These are phyloP conservation scores for Wickerhamomyces strasburgensis DNA, from an alignment of 805 yeast genomes.

Conservation along the genomic window DNA sequence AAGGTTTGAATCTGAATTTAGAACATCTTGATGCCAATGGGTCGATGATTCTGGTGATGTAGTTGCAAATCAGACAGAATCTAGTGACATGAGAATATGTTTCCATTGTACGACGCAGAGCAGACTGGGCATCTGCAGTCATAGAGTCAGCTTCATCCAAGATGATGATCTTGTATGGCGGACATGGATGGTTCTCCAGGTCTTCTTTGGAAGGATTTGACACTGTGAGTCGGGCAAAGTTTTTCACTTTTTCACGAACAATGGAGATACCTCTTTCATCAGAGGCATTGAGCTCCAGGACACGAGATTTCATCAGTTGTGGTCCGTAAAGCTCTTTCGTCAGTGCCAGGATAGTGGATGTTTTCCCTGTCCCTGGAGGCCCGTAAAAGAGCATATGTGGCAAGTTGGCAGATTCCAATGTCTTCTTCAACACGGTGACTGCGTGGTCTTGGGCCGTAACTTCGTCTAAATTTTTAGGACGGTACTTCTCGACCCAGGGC, in stretches of 20 bases:
- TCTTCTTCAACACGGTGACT: constrained; percentile 72
- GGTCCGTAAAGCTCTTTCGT: constrained; percentile 82
- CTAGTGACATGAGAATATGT: constrained; percentile 85
- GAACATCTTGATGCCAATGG: constrained; percentile 97
- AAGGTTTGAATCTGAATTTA: constrained; percentile 81
- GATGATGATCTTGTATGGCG: constrained; percentile 90
- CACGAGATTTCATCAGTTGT: constrained; percentile 57
- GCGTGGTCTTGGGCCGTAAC: constrained; percentile 92
- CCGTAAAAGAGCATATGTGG: constrained; percentile 94
- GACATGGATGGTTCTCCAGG: constrained; percentile 78
- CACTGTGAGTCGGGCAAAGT: constrained; percentile 79
- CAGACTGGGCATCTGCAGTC: constrained; percentile 96
- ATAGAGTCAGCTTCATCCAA: constrained; percentile 96
- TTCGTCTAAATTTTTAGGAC: constrained; percentile 84
- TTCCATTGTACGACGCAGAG: constrained; percentile 93
- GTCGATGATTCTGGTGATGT: constrained; percentile 93
- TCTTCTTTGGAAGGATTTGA: constrained; percentile 75
- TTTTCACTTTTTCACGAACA: constrained; percentile 79
- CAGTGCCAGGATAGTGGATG: constrained; percentile 80
- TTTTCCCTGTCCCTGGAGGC: constrained; percentile 92
- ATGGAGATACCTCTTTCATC: constrained; percentile 89
- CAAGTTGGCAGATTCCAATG: constrained; percentile 72
- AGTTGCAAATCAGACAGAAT: constrained; percentile 92
- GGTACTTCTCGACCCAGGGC: constrained; percentile 94
- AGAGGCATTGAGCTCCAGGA: constrained; percentile 80